Percentiles rank a stretch among this genome's conserved stretches.
Conservation (phyloP, 2,329 filamentous ascomycete species). For the Fusarium pininemorale region DNA sequence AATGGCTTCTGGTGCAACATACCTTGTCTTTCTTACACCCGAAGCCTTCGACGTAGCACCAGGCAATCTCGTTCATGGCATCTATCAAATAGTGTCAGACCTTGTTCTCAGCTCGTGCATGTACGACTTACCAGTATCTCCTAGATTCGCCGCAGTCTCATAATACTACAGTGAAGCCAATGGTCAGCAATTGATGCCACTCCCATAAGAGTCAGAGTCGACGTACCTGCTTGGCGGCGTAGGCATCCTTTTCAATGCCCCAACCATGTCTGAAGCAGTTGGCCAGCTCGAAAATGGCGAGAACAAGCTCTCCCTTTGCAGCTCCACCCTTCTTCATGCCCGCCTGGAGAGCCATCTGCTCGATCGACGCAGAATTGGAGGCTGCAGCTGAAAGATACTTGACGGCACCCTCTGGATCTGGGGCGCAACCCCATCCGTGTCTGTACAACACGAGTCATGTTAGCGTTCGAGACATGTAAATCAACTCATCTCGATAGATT, state of each 20-base stretch:
- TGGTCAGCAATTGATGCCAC: conserved; percentile 9
- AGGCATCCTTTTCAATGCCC: conserved; percentile 86
- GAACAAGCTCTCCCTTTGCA: conserved; percentile 93
- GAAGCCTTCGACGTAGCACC: conserved; percentile 97
- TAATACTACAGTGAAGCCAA: conserved; percentile 74
- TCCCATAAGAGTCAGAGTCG: neutral
- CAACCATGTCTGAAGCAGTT: conserved; percentile 95
- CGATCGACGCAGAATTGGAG: conserved; percentile 87
- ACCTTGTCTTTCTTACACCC: conserved; percentile 99
- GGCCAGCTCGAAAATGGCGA: conserved; percentile 94
- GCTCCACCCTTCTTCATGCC: conserved; percentile 93
- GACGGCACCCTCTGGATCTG: conserved; percentile 77
- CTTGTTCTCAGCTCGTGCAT: neutral
- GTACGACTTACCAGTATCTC: conserved; percentile 74
- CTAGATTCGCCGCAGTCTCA: conserved; percentile 95
- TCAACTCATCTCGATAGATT: neutral
- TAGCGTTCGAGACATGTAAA: conserved; percentile 23
- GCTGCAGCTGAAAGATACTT: conserved; percentile 89
- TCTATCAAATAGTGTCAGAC: conserved; percentile 59
- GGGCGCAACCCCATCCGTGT: conserved; percentile 90
- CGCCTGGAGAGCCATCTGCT: conserved; percentile 83
- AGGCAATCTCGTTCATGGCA: conserved; percentile 95
- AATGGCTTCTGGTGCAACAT: conserved; percentile 52
- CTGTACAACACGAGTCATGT: conserved; percentile 54
- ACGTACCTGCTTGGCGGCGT: conserved; percentile 78